A percentile compares a stretch with the other conserved stretches of the same genome.
phyloP scores from a whole-genome alignment of 768 basidiomycete species.

The Hortiboletus campestris region DNA sequence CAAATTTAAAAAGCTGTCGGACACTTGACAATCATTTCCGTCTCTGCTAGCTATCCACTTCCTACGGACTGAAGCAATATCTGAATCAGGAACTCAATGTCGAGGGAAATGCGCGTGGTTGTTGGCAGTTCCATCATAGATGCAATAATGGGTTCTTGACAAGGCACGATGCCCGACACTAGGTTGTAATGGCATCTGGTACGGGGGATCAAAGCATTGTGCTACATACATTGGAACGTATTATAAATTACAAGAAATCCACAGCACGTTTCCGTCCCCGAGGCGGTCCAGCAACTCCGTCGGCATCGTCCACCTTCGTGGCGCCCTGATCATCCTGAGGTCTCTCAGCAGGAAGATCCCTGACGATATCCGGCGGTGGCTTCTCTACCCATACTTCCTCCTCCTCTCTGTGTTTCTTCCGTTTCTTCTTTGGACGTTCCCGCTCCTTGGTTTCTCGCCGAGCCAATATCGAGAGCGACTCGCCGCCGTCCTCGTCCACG shows the following conservation, averaged over 20 bases:
- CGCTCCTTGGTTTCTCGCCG: constrained; percentile 36
- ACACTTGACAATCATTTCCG: not conserved
- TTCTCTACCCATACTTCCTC: constrained; percentile 73
- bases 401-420: constrained; percentile 40
- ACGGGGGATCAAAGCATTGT: not conserved
- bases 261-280: constrained; percentile 66
- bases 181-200: not conserved
- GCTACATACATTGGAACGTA: not conserved
- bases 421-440: constrained; percentile 42
- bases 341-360: constrained; percentile 28
- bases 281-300: constrained; percentile 21
- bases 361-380: constrained; percentile 50
- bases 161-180: not conserved
- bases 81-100: not conserved
- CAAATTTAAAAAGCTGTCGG: constrained; percentile 60
- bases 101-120: not conserved
- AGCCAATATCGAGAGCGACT: constrained; percentile 29
- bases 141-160: not conserved
- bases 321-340: constrained; percentile 8
- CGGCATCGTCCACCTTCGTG: constrained; percentile 15
- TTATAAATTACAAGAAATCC: constrained; percentile 61
- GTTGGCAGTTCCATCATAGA: not conserved
- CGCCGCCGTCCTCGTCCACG: constrained; percentile 61
- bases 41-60: not conserved
- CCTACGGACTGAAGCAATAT: not conserved